Conservation (phyloP, 1,284 basidiomycete genomes). For the Apiotrichum montevideense region DNA sequence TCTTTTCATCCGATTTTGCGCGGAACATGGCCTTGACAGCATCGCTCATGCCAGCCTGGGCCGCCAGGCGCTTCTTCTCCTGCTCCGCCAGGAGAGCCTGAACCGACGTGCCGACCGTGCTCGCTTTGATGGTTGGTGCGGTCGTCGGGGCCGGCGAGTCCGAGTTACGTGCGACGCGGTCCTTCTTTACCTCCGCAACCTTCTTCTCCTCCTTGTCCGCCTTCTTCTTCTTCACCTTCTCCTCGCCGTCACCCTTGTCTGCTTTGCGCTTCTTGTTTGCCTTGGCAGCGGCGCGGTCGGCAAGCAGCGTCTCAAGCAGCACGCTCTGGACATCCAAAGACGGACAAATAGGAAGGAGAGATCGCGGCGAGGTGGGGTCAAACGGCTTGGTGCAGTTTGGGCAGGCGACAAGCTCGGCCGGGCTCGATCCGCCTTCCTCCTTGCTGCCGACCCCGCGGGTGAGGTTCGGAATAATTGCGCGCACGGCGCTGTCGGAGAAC, state of each 20-base stretch:
- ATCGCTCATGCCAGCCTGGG: slow-evolving; percentile 45
- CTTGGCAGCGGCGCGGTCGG: slow-evolving; percentile 35
- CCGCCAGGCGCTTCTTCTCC: slow-evolving; percentile 41
- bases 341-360: slow-evolving; percentile 41
- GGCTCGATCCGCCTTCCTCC: background rate
- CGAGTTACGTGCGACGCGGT: background rate
- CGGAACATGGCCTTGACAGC: slow-evolving; percentile 47
- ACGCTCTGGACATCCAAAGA: slow-evolving; percentile 35
- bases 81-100: slow-evolving; percentile 43
- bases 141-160: slow-evolving; percentile 1
- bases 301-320: slow-evolving; percentile 35
- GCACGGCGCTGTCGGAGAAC: slow-evolving; percentile 37
- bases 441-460: slow-evolving; percentile 19
- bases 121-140: background rate
- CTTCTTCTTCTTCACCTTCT: slow-evolving; percentile 1
- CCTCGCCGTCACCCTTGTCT: slow-evolving; percentile 1
- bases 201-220: background rate
- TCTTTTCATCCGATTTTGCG: slow-evolving; percentile 27
- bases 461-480: slow-evolving; percentile 36
- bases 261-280: slow-evolving; percentile 37
- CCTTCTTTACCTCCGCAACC: slow-evolving; percentile 16
- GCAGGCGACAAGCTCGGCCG: slow-evolving; percentile 27
- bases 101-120: slow-evolving; percentile 26
- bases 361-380: slow-evolving; percentile 23
- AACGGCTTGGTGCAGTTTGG: slow-evolving; percentile 44